A percentile compares a stretch with the other conserved stretches of the same genome.
Evolutionary conservation across 2,329 filamentous ascomycete genomes (phyloP).

Genomic region (Penicillium italicum): DNA sequence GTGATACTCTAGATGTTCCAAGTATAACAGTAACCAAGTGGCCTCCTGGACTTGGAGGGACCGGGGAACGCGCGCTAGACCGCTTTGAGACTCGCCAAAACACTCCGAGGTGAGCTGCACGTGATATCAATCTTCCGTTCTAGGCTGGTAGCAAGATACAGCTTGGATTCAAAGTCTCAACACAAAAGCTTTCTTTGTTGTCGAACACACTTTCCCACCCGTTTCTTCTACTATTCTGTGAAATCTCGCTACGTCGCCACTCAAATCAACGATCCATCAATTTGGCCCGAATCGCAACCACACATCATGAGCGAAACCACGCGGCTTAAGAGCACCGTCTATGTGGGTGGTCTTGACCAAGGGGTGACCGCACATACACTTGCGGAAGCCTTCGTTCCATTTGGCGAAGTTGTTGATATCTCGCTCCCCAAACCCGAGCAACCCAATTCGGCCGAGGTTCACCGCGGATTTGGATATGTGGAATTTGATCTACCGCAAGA

Average conservation of each 20-base stretch:
- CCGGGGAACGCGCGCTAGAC: constrained; percentile 31
- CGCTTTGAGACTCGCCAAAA: constrained; percentile 34
- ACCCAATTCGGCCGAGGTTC: constrained; percentile 71
- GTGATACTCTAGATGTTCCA: constrained; percentile 26
- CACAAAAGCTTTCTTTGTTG: background rate
- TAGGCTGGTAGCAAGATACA: constrained; percentile 6
- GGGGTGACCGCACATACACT: constrained; percentile 71
- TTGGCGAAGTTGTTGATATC: constrained; percentile 91
- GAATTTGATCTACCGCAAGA: constrained; percentile 85
- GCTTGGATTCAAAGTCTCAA: background rate
- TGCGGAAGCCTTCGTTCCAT: constrained; percentile 90
- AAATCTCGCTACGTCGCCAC: background rate
- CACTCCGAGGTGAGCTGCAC: constrained; percentile 27
- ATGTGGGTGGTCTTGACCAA: constrained; percentile 82
- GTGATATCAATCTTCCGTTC: constrained; percentile 32
- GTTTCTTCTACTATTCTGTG: background rate
- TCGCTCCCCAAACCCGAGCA: constrained; percentile 83
- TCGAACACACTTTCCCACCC: background rate
- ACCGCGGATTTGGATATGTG: constrained; percentile 93
- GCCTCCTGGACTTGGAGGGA: constrained; percentile 37
- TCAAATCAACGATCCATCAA: background rate
- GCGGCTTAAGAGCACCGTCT: constrained; percentile 85
- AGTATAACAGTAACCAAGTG: constrained; percentile 37
- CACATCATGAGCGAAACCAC: constrained; percentile 71
- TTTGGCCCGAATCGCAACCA: constrained; percentile 2